Evolutionary conservation across 2,329 filamentous ascomycete species (phyloP), one percentile per base, ranked within the genome.

Genomic region (Akanthomyces uredinophilus): DNA sequence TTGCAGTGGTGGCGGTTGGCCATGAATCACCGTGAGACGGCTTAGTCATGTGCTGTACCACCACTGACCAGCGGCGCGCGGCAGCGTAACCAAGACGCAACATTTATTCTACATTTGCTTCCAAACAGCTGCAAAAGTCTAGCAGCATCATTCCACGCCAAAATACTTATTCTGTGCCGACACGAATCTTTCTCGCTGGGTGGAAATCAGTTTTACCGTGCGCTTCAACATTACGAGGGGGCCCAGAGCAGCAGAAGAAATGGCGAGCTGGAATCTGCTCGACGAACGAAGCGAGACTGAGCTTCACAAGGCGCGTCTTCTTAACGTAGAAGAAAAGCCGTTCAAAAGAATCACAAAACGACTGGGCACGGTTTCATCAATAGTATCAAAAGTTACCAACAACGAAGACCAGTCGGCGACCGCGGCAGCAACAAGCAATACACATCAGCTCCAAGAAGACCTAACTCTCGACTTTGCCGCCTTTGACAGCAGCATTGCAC

Each of bases 321-420:
- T 97, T 43, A 90, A 91, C 66, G 89, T 97, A 64, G 94, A 98
- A 79, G 91, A 96, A 72, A 92, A 92, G 63, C 92, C 92, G 0
- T 97, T 96, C 79, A 91, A 91, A 74, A 89, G 93, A 64, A 87
- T 97, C 64, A 91, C 90, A 24, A 92, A 92, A 76, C 88, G 90
- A 37, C 84, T 98, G 10, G 81, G 91, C 5, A 82, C 84, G 24
- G 84, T 89, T 18, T 85, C 86, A 60, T 85, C 88, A 22, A 81
- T 91, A 35, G 80, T 89, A 20, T 66, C 69, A 16, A 64, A 66
- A 43, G 68, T 65, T 43, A 69, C 69, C 41, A 64, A 69, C 60
- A 50, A 64, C 20, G 35, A 65, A 27, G 43, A 54, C 55, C 14
- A 63, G 29, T 57, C 79, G 10, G 74, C 75, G 11, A 78, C 81